Base-by-base conservation (phyloP, 208 protist species). In the Leishmania tarentolae region DNA sequence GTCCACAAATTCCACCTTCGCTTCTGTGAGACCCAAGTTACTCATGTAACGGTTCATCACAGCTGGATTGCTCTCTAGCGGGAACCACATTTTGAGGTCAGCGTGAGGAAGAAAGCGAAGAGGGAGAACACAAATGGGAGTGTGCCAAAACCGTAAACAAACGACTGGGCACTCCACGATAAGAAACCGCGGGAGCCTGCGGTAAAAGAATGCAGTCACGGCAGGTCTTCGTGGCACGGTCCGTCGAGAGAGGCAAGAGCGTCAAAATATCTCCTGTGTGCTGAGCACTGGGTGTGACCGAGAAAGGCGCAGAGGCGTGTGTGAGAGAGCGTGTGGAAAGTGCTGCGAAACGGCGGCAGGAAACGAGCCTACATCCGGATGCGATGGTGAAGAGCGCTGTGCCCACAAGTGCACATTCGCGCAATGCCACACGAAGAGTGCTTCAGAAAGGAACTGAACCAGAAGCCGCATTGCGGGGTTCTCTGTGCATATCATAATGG, bases 31-130 rank as follows among this genome's bases (percentile, higher is more conserved):
- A 13, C 96, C 95, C 11, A 98, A 76, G 0, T 35, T 59, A 15
- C 42, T 44, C 31, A 97, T 63, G 81, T 98, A 98, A 2, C 69
- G 72, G 86, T 98, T 98, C 85, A 98, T 86, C 35, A 98, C 94
- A 1, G 97, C 94, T 35, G 98, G 98, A 78, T 99, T 99, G 76
- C 90, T 97, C 81, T 99, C 98, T 3, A 99, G 83, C 0, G 98
- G 97, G n/a, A 98, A 83, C 96, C 94, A 98, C 57, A 79, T 84
- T 8, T 21, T 50, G 37, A 24, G 72, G 72, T n/a, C 17, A 35
- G 7, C n/a, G 17, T 15, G 4, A 37, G 37, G 19, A 63, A 6
- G n/a, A 42, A 53, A n/a, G n/a, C n/a, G n/a, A 37, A 46, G 5
- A 75, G 71, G 57, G n/a, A 2, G n/a, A 57, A 28, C n/a, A 17